phyloP scores from a whole-genome alignment of 2,329 filamentous ascomycete genomes.

The Fusarium secorum region DNA sequence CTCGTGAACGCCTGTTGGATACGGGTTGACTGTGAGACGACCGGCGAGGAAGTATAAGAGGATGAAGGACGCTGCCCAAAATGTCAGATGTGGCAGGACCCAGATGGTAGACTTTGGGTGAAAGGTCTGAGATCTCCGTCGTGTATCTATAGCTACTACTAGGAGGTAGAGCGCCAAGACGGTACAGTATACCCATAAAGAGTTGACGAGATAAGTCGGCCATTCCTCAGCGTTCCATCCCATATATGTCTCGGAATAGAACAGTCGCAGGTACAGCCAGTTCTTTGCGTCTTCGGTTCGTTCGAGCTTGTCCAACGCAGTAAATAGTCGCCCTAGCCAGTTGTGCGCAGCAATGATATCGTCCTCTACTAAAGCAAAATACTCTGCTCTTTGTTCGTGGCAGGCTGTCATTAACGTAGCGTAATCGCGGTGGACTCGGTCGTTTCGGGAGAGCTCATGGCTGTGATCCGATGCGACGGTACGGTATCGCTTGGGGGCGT shows the following conservation, averaged over 20 bases:
- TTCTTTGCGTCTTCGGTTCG: constrained; percentile 28
- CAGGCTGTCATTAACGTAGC: constrained; percentile 40
- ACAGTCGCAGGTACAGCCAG: constrained; percentile 48
- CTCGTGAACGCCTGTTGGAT: constrained; percentile 40
- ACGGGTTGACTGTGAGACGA: constrained; percentile 37
- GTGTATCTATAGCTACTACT: constrained; percentile 3
- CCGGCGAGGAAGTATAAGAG: constrained; percentile 43
- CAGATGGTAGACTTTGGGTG: neutral
- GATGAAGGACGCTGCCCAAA: constrained; percentile 40
- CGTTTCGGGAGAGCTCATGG: constrained; percentile 19
- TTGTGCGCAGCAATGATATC: constrained; percentile 45
- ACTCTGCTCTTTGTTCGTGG: constrained; percentile 31
- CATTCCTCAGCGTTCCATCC: constrained; percentile 49
- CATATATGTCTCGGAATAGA: constrained; percentile 47
- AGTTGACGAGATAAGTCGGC: constrained; percentile 36
- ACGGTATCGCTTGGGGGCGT: accelerated
- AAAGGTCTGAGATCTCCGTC: neutral
- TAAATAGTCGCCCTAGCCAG: constrained; percentile 41
- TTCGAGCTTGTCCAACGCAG: constrained; percentile 19
- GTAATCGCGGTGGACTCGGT: constrained; percentile 43
- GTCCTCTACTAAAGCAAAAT: constrained; percentile 46
- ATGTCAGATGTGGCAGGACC: constrained; percentile 22
- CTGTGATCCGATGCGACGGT: accelerated
- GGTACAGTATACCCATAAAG: neutral
- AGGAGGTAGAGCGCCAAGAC: constrained; percentile 25